A percentile compares a stretch with the other conserved stretches of the same genome.
Evolutionary conservation across 257 asterid species (phyloP).

Genomic region (Gentiana straminea): DNA sequence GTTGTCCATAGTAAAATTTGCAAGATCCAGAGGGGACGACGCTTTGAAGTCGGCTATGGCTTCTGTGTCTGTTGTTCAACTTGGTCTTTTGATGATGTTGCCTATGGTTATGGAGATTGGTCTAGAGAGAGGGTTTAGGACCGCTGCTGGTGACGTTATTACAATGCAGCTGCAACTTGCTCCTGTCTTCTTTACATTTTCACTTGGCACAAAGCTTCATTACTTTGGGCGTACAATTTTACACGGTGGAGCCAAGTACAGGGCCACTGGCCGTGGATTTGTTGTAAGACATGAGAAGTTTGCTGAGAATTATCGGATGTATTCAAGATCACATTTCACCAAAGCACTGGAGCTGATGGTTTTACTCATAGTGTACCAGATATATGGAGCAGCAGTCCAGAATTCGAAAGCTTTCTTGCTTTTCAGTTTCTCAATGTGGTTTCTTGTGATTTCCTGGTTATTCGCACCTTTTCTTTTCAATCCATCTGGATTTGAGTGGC

Average conservation of each 20-base stretch:
- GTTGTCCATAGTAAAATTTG: constrained; percentile 51
- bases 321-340: constrained; percentile 87
- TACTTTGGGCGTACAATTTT: constrained; percentile 86
- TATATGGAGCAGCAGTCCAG: constrained; percentile 40
- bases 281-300: constrained; percentile 86
- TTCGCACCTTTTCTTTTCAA: constrained; percentile 89
- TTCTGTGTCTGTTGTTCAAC: constrained; percentile 80
- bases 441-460: constrained; percentile 75
- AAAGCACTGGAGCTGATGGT: constrained; percentile 73
- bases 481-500: constrained; percentile 98
- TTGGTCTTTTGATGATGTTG: constrained; percentile 76
- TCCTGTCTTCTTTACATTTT: constrained; percentile 85
- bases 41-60: constrained; percentile 84
- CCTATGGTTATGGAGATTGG: constrained; percentile 99
- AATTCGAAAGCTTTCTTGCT: constrained; percentile 21
- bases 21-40: constrained; percentile 53
- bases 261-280: constrained; percentile 98
- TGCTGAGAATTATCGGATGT: constrained; percentile 92
- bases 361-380: constrained; percentile 51
- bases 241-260: constrained; percentile 92
- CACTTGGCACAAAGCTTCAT: constrained; percentile 91
- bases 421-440: constrained; percentile 70
- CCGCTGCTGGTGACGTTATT: constrained; percentile 70
- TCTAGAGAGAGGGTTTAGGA: constrained; percentile 82
- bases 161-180: constrained; percentile 93